Conservation (phyloP, 1,139 yeast genomes). For the Sugiyamaella novakii region DNA sequence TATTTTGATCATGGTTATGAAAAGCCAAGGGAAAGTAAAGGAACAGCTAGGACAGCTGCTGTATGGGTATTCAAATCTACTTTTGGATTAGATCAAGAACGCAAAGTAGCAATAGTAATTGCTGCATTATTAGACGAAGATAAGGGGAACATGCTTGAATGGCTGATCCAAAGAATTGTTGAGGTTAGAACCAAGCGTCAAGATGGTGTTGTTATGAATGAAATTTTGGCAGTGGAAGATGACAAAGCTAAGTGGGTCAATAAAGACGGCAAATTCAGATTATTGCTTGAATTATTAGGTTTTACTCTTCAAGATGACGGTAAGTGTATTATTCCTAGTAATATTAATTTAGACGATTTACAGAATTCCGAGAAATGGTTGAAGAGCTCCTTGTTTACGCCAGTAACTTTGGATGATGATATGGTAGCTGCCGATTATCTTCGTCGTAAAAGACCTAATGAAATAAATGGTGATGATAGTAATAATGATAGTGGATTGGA, state of each 20-base stretch:
- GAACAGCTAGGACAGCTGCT: constrained; percentile 23
- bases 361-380: constrained; percentile 35
- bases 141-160: constrained; percentile 46
- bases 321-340: constrained; percentile 27
- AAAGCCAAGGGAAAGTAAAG: constrained; percentile 32
- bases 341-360: constrained; percentile 32
- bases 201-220: constrained; percentile 13
- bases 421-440: constrained; percentile 45
- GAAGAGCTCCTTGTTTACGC: constrained; percentile 40
- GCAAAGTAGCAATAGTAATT: constrained; percentile 47
- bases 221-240: constrained; percentile 20
- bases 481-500: constrained; percentile 31
- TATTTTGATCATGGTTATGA: constrained; percentile 61
- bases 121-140: constrained; percentile 54
- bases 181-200: constrained; percentile 33
- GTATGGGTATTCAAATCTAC: constrained; percentile 35
- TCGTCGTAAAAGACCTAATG: constrained; percentile 26
- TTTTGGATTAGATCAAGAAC: constrained; percentile 33
- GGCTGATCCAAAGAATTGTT: constrained; percentile 49
- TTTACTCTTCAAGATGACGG: constrained; percentile 24
- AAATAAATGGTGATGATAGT: constrained; percentile 7
- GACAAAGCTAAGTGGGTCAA: constrained; percentile 25
- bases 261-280: constrained; percentile 38
- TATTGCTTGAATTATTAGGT: constrained; percentile 38
- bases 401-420: constrained; percentile 49